Evolutionary conservation across 306 rosid genomes (phyloP).

Genomic region (cucumber (Cucumis sativus)): DNA sequence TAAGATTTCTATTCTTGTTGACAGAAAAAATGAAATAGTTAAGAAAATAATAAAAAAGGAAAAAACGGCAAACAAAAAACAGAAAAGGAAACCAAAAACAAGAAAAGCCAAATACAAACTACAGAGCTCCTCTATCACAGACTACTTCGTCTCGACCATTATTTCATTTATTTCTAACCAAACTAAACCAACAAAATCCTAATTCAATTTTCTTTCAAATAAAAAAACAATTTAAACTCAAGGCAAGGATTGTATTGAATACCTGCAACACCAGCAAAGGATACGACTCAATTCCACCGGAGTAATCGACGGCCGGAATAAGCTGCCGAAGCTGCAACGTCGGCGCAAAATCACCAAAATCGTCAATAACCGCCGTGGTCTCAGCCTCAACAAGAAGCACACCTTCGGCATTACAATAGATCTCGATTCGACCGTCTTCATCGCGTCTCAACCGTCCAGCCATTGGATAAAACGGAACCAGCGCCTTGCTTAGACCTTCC

Average conservation of each 20-base stretch:
- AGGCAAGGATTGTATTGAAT: background rate
- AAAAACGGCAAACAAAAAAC: too few species aligned
- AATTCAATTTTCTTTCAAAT: too few species aligned
- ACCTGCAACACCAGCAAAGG: constrained; percentile 67
- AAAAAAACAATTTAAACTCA: background rate
- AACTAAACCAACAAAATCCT: background rate
- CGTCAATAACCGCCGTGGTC: constrained; percentile 29
- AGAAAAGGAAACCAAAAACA: too few species aligned
- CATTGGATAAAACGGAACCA: constrained; percentile 70
- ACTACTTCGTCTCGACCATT: background rate
- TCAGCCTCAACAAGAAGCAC: constrained; percentile 69
- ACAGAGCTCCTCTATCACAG: background rate
- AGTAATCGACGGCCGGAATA: constrained; percentile 63
- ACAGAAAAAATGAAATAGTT: too few species aligned
- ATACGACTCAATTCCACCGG: constrained; percentile 47
- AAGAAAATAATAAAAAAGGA: too few species aligned
- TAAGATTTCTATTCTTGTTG: too few species aligned
- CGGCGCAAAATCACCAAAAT: constrained; percentile 82
- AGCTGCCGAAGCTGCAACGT: constrained; percentile 63
- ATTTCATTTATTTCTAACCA: background rate
- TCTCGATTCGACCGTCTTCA: constrained; percentile 67
- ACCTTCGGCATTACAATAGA: constrained; percentile 56
- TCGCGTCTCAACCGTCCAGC: constrained; percentile 62
- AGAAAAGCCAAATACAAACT: background rate
- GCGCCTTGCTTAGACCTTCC: constrained; percentile 49